These are phyloP conservation scores for Ochromonas danica DNA, from an alignment of 108 stramenopile species.

Conservation along the genomic window DNA sequence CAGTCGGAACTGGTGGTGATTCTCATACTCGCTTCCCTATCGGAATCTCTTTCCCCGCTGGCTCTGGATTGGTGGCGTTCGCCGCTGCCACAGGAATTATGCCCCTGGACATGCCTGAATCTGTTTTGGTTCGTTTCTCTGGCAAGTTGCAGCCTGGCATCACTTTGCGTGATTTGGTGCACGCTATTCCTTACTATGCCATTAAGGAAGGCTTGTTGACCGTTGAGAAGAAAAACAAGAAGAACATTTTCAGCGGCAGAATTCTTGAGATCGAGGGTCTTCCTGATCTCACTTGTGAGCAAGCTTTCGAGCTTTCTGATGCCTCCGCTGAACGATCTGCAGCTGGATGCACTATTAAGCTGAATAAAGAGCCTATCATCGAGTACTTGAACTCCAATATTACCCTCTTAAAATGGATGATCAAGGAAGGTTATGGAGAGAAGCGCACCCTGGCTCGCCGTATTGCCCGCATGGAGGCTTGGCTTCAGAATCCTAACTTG, in stretches of 20 bases:
- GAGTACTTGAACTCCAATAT: slow-evolving; percentile 86
- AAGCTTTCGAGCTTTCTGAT: slow-evolving; percentile 89
- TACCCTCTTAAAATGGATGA: slow-evolving; percentile 97
- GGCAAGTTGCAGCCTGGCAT: slow-evolving; percentile 91
- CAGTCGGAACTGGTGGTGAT: slow-evolving; percentile 93
- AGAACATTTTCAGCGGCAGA: slow-evolving; percentile 87
- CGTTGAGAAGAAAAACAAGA: slow-evolving; percentile 90
- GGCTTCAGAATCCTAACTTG: slow-evolving; percentile 76
- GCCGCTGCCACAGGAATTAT: slow-evolving; percentile 91
- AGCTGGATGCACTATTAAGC: slow-evolving; percentile 90
- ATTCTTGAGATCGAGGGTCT: slow-evolving; percentile 92
- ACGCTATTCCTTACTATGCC: slow-evolving; percentile 90
- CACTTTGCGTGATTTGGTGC: slow-evolving; percentile 89
- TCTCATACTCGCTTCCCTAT: slow-evolving; percentile 93
- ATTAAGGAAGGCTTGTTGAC: slow-evolving; percentile 83
- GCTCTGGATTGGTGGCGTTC: slow-evolving; percentile 88
- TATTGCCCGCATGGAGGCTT: slow-evolving; percentile 89
- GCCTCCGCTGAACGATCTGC: slow-evolving; percentile 88
- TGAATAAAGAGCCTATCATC: slow-evolving; percentile 86
- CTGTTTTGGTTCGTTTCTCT: slow-evolving; percentile 80
- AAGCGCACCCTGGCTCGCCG: slow-evolving; percentile 84
- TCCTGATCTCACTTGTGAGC: slow-evolving; percentile 86
- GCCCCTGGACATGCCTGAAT: slow-evolving; percentile 93
- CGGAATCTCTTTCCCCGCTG: slow-evolving; percentile 92
- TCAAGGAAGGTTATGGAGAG: slow-evolving; percentile 90